These are phyloP conservation scores for Ophiocordyceps camponoti-rufipedis DNA, from an alignment of 2,329 filamentous ascomycete genomes.

Conservation along the genomic window DNA sequence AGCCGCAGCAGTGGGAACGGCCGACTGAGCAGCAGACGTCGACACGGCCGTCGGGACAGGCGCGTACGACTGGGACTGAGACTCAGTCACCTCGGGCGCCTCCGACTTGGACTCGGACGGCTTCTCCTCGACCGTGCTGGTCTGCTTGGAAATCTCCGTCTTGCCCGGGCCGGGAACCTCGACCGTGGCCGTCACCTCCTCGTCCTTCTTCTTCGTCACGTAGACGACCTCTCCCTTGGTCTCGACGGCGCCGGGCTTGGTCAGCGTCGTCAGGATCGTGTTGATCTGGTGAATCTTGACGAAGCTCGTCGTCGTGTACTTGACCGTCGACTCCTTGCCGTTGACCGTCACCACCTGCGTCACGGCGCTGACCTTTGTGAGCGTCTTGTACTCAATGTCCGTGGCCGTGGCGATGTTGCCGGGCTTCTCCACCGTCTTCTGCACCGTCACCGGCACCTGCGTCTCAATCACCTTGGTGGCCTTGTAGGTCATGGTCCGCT, in stretches of 20 bases:
- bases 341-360: conserved; percentile 15
- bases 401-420: conserved; percentile 4
- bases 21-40: conserved; percentile 8
- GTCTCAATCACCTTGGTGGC: conserved; percentile 20
- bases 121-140: conserved; percentile 16
- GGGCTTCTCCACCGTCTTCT: conserved; percentile 5
- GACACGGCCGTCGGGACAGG: conserved; percentile 2
- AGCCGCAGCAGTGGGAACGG: conserved; percentile 6
- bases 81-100: background rate
- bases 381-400: conserved; percentile 18
- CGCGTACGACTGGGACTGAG: background rate
- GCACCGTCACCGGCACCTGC: conserved; percentile 12
- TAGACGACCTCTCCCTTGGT: conserved; percentile 16
- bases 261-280: conserved; percentile 17
- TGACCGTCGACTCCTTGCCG: conserved; percentile 12
- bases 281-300: conserved; percentile 11
- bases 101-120: conserved; percentile 7
- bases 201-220: conserved; percentile 23
- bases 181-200: conserved; percentile 24
- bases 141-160: conserved; percentile 18
- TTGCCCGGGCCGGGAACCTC: conserved; percentile 16
- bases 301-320: conserved; percentile 8
- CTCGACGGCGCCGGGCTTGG: conserved; percentile 18
- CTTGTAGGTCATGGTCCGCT: conserved; percentile 16
- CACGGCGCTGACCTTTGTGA: conserved; percentile 14